phyloP scores from a whole-genome alignment of 2,329 filamentous ascomycete species.

The Penicillium sp. region DNA sequence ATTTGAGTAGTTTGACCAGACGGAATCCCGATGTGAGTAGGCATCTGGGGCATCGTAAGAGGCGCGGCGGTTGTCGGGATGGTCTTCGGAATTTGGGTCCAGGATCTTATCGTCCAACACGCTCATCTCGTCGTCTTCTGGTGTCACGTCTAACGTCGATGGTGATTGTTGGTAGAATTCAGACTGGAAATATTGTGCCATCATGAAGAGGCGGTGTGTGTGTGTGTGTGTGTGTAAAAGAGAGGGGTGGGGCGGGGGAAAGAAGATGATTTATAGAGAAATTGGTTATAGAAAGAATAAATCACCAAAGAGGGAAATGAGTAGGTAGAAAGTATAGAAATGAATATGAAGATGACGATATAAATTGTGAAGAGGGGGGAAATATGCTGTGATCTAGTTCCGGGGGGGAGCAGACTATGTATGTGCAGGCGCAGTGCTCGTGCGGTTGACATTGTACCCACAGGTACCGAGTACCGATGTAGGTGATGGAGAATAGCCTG shows the following conservation, averaged over 20 bases:
- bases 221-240: conserved; percentile 3
- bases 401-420: conserved; percentile 9
- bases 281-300: conserved; percentile 5
- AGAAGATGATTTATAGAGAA: conserved; percentile 5
- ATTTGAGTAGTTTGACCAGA: conserved; percentile 51
- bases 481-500: conserved; percentile 4
- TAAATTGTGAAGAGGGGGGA: conserved; percentile 8
- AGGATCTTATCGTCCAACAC: conserved; percentile 52
- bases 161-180: conserved; percentile 48
- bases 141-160: conserved; percentile 42
- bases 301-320: conserved; percentile 8
- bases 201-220: conserved; percentile 32
- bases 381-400: conserved; percentile 10
- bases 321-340: not conserved
- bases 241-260: conserved; percentile 10
- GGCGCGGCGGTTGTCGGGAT: conserved; percentile 48
- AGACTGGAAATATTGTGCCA: conserved; percentile 49
- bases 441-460: conserved; percentile 13
- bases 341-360: conserved; percentile 8
- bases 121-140: conserved; percentile 55
- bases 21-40: conserved; percentile 54
- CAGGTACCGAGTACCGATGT: conserved; percentile 11
- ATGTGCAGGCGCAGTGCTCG: conserved; percentile 8
- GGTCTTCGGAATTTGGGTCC: conserved; percentile 51
- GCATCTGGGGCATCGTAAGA: conserved; percentile 52